These are phyloP conservation scores for Penicillium sp. DNA, from an alignment of 2,329 filamentous ascomycete species.

Conservation along the genomic window DNA sequence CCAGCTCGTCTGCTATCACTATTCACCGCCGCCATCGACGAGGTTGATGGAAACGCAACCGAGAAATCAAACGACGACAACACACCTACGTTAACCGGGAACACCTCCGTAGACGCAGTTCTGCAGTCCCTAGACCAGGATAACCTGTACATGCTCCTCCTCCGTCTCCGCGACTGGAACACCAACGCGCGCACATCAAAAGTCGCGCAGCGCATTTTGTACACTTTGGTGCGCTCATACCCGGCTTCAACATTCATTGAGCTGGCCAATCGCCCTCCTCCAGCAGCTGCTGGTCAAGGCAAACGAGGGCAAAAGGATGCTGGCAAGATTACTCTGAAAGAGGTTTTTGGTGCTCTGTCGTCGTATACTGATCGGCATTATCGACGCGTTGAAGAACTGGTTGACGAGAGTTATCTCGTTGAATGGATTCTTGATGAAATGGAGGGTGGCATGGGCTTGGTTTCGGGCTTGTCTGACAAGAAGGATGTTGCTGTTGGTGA, in stretches of 20 bases:
- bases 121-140: constrained; percentile 74
- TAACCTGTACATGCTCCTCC: constrained; percentile 77
- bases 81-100: constrained; percentile 38
- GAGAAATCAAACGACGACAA: constrained; percentile 34
- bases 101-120: constrained; percentile 70
- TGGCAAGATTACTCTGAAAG: constrained; percentile 60
- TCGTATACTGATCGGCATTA: constrained; percentile 94
- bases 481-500: constrained; percentile 20
- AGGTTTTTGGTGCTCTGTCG: constrained; percentile 79
- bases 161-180: constrained; percentile 92
- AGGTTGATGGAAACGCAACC: constrained; percentile 60
- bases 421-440: constrained; percentile 93
- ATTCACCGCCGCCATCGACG: constrained; percentile 73
- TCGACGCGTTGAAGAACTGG: constrained; percentile 78
- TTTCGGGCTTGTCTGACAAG: constrained; percentile 3
- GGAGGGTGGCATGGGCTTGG: constrained; percentile 61
- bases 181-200: constrained; percentile 84
- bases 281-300: constrained; percentile 11
- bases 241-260: constrained; percentile 72
- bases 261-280: constrained; percentile 46
- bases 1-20: constrained; percentile 79
- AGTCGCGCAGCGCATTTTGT: constrained; percentile 80
- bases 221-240: constrained; percentile 74
- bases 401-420: constrained; percentile 90
- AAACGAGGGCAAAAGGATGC: constrained; percentile 28